phyloP scores from a whole-genome alignment of 176 grass and related monocot species.

The bread wheat (Triticum aestivum) region DNA sequence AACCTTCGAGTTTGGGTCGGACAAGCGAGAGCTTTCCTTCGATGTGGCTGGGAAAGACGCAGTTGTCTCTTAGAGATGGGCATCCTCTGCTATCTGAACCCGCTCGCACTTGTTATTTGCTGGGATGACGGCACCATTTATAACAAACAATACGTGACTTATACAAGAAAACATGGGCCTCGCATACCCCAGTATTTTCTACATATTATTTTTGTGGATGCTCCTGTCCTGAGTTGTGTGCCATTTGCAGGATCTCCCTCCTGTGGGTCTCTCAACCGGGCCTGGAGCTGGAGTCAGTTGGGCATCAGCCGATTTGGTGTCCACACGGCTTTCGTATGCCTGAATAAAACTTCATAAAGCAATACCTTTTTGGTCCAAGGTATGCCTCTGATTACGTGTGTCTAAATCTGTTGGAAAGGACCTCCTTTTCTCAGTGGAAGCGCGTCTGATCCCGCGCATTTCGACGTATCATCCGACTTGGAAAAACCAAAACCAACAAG shows the following conservation, averaged over 20 bases:
- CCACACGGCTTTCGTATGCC: not conserved
- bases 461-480: not conserved
- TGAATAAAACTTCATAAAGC: constrained; percentile 6
- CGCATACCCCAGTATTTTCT: not conserved
- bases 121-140: not conserved
- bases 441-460: not conserved
- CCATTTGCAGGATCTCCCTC: not conserved
- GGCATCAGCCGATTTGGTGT: not conserved
- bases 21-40: constrained; percentile 39
- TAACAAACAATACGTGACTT: not conserved
- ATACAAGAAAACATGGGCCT: not conserved
- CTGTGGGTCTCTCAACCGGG: not conserved
- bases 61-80: constrained; percentile 24
- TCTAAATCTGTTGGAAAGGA: not conserved
- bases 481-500: not conserved
- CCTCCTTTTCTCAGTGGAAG: not conserved
- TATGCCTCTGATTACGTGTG: not conserved
- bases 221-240: not conserved
- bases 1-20: constrained; percentile 53
- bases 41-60: constrained; percentile 22
- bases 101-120: not conserved
- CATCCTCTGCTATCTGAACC: not conserved
- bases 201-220: not conserved
- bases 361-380: constrained; percentile 4
- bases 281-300: not conserved